Evolutionary conservation across 352 stramenopile species (phyloP), one percentile per base, ranked within the genome.

Genomic region (Phytophthora parvispora): DNA sequence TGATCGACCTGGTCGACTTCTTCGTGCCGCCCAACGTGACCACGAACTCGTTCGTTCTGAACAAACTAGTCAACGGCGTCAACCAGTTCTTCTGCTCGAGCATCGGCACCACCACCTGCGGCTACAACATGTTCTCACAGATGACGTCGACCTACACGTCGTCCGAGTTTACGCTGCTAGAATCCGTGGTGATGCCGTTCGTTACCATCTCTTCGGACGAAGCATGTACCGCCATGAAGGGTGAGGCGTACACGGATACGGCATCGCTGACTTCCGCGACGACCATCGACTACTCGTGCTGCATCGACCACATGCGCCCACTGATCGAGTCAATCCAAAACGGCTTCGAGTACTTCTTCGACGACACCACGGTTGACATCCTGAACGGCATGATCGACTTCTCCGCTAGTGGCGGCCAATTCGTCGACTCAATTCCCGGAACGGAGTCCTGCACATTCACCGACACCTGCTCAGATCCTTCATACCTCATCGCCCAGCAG

Each of bases 351-450:
- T 78, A 81, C 64, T 61, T 88, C 36, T 71, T 80, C 43, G 79
- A 66, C 53, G 69, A 77, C 58, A 61, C 67, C 24, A 69, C 72
- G 5, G 55, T 76, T 12, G 71, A 80, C 20, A 84, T 85, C 32
- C 56, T 86, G 9, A 86, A 84, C 45, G 80, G 80, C 16, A 81
- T 86, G 64, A 73, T 88, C 27, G 69, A 82, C 0, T 84, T 88
- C 22, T 67, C 65, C 7, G 58, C 42, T 24, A 67, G 20, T 4
- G 59, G 67, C 15, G 63, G 60, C 43, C 70, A 68, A 28, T 87
- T 87, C 36, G 77, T 84, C 32, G 65, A 87, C 48, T 69, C 77
- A 15, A 40, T 87, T 5, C 40, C 70, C 40, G 66, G 59, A 42
- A 83, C 77, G 9, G 66, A 57, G 7, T 55, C 59, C 10, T 87